A percentile compares a stretch with the other conserved stretches of the same genome.
These are phyloP conservation scores for Somion occarium DNA, from an alignment of 1,284 basidiomycete genomes.

Conservation along the genomic window DNA sequence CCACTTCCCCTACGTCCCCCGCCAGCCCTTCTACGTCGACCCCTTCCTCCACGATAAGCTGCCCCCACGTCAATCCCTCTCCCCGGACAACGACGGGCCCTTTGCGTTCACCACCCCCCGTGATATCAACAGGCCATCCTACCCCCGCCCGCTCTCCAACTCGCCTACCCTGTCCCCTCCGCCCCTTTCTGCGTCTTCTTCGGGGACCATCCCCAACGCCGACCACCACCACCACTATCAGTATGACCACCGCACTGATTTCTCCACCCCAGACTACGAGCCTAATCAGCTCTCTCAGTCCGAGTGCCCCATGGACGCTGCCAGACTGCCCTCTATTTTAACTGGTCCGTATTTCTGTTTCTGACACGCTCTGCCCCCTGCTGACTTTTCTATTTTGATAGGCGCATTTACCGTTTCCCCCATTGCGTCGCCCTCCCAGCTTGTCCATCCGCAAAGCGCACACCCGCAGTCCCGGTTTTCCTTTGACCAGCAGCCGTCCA, in stretches of 20 bases:
- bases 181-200: neutral
- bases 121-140: neutral
- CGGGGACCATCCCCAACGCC: no score
- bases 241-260: neutral
- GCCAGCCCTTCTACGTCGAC: neutral
- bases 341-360: neutral
- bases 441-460: neutral
- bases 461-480: neutral
- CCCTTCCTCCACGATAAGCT: neutral
- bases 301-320: neutral
- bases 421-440: neutral
- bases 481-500: neutral
- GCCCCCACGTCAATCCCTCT: neutral
- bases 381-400: neutral
- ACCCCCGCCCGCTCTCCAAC: neutral
- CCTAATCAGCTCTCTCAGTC: neutral
- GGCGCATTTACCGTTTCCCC: neutral
- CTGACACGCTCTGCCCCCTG: neutral
- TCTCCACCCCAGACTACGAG: neutral
- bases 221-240: neutral
- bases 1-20: neutral
- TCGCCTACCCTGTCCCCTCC: conserved; percentile 3
- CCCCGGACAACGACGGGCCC: neutral
- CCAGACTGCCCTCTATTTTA: neutral
- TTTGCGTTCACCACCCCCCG: neutral